A percentile compares a stretch with the other conserved stretches of the same genome.
Evolutionary conservation across 2,329 filamentous ascomycete species (phyloP).

Genomic region (Aspergillus sp.): DNA sequence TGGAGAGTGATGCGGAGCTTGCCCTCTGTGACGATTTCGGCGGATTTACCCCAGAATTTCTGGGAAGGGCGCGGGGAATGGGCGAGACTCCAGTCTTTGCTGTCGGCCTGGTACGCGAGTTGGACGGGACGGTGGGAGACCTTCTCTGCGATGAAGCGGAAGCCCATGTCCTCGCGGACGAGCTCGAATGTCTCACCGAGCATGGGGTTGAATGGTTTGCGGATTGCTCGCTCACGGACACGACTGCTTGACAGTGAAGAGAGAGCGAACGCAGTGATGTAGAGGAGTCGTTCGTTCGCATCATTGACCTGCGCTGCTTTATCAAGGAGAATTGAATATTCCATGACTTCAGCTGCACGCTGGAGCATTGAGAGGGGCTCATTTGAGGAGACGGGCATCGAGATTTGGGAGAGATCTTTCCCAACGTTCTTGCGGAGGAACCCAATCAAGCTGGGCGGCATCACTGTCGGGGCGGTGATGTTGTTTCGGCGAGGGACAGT

Average conservation of each 20-base stretch:
- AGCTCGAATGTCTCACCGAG: conserved; percentile 95
- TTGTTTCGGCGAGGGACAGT: conserved; percentile 65
- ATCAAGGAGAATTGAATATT: conserved; percentile 85
- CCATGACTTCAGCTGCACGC: conserved; percentile 82
- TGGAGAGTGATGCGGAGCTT: conserved; percentile 77
- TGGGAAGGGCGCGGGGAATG: conserved; percentile 87
- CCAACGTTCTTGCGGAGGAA: conserved; percentile 97
- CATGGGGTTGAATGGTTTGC: conserved; percentile 97
- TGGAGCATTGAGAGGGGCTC: conserved; percentile 88
- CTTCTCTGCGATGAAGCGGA: conserved; percentile 92
- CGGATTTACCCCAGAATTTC: conserved; percentile 98
- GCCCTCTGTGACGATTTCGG: conserved; percentile 90
- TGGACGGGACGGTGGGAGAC: conserved; percentile 89
- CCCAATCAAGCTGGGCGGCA: conserved; percentile 86
- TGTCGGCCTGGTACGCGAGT: conserved; percentile 90
- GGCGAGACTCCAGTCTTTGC: conserved; percentile 77
- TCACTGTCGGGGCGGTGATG: conserved; percentile 71
- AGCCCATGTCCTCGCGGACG: conserved; percentile 80
- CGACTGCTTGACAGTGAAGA: conserved; percentile 79
- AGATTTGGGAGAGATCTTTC: conserved; percentile 94
- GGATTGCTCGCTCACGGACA: conserved; percentile 84
- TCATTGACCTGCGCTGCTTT: conserved; percentile 60
- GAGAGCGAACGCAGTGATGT: conserved; percentile 86
- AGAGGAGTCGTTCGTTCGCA: conserved; percentile 71
- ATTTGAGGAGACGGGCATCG: conserved; percentile 96